A percentile compares a stretch with the other conserved stretches of the same genome.
phyloP scores from a whole-genome alignment of 2,329 filamentous ascomycete species.

The Trichoderma semiorbis region DNA sequence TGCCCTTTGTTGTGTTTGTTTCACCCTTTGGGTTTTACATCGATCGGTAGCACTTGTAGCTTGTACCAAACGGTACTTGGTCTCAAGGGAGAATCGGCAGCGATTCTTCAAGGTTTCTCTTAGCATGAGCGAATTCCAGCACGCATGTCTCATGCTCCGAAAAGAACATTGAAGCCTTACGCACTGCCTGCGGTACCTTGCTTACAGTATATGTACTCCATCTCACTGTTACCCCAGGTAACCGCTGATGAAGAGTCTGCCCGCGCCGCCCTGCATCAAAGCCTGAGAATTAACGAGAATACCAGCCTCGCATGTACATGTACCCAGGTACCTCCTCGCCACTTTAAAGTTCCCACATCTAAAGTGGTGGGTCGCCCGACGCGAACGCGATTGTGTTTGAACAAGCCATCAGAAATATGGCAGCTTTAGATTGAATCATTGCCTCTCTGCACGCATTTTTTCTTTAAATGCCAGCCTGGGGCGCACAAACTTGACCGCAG shows the following conservation, averaged over 20 bases:
- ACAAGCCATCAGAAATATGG: conserved; percentile 12
- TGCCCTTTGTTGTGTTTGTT: not conserved
- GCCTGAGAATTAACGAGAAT: not conserved
- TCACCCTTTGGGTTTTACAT: not conserved
- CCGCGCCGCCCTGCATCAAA: not conserved
- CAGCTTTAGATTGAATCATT: conserved; percentile 11
- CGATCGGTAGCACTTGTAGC: not conserved
- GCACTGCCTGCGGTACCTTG: not conserved
- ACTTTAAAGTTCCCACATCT: conserved; percentile 13
- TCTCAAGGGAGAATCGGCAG: not conserved
- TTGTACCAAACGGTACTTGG: not conserved
- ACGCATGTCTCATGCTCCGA: not conserved
- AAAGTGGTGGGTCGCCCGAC: conserved; percentile 16
- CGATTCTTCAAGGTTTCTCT: not conserved
- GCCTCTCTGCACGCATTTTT: not conserved
- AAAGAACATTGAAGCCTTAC: not conserved
- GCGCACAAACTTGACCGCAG: conserved; percentile 14
- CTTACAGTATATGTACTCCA: not conserved
- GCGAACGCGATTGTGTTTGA: conserved; percentile 15
- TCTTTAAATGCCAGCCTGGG: conserved; percentile 15
- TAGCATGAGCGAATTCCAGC: not conserved
- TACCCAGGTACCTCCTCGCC: not conserved
- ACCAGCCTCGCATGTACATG: not conserved
- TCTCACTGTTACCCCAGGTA: not conserved
- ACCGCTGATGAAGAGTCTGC: not conserved